Percentiles rank a stretch among this genome's conserved stretches.
Evolutionary conservation across 1,284 basidiomycete species (phyloP).

Genomic region (Schizopora paradoxa): DNA sequence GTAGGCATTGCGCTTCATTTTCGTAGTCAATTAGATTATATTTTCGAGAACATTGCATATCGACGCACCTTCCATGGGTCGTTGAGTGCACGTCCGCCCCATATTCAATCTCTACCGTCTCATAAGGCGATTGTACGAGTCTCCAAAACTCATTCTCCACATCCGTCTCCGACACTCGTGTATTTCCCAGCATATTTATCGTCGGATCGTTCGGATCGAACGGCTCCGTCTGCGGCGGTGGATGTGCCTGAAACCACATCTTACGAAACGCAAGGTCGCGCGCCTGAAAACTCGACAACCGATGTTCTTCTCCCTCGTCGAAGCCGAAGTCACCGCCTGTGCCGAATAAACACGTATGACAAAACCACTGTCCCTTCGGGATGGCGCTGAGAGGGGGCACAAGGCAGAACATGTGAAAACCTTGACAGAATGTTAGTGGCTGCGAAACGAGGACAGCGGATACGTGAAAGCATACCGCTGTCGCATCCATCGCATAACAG

Average conservation of each 20-base stretch:
- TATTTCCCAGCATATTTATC: conserved; percentile 56
- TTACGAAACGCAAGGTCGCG: conserved; percentile 86
- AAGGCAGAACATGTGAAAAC: conserved; percentile 96
- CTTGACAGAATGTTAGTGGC: conserved; percentile 36
- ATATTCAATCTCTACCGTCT: conserved; percentile 98
- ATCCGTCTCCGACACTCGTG: conserved; percentile 78
- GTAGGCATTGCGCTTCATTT: conserved; percentile 84
- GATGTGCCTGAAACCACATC: conserved; percentile 83
- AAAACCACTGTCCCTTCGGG: conserved; percentile 95
- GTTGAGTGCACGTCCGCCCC: conserved; percentile 98
- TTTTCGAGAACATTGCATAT: not conserved
- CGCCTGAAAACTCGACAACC: conserved; percentile 86
- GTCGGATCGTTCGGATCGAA: conserved; percentile 39
- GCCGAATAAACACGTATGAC: conserved; percentile 86
- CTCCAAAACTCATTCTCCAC: conserved; percentile 98
- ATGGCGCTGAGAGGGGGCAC: conserved; percentile 83
- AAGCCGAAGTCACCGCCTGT: conserved; percentile 99
- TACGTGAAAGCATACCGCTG: conserved; percentile 57
- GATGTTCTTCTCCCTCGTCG: conserved; percentile 96
- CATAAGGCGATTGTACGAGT: conserved; percentile 81
- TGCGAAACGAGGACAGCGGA: conserved; percentile 13
- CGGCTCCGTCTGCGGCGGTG: conserved; percentile 36
- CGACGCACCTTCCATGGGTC: conserved; percentile 84
- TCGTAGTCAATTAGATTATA: conserved; percentile 1
- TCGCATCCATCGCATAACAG: conserved; percentile 97